These are phyloP conservation scores for Brassica balearica DNA, from an alignment of 441 rosid species.

Conservation along the genomic window DNA sequence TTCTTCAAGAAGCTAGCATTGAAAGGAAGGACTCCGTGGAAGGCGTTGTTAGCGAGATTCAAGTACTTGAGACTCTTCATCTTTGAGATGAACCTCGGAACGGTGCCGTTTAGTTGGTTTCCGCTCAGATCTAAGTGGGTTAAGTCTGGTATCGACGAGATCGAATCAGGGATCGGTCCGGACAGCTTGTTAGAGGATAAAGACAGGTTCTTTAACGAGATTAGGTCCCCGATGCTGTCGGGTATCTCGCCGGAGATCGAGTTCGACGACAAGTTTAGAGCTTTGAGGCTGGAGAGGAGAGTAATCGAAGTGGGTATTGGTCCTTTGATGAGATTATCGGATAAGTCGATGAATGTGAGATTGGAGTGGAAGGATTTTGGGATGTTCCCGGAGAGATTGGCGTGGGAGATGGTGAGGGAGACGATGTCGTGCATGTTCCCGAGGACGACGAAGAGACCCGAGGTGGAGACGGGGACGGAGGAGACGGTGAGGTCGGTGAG, in stretches of 20 bases:
- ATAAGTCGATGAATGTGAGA: not conserved
- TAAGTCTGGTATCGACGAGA: not conserved
- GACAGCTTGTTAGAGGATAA: constrained; percentile 4
- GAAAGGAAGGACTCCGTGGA: constrained; percentile 4
- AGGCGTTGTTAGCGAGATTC: not conserved
- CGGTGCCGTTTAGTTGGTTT: constrained; percentile 12
- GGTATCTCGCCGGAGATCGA: constrained; percentile 12
- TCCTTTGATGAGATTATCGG: not conserved
- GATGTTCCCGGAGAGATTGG: constrained; percentile 3
- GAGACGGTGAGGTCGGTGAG: constrained; percentile 15
- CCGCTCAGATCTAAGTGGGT: constrained; percentile 3
- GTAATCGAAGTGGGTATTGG: not conserved
- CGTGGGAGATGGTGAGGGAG: not conserved
- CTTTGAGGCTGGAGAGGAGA: not conserved
- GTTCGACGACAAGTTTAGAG: not conserved
- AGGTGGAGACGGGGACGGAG: constrained; percentile 13
- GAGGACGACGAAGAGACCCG: not conserved
- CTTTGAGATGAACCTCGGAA: not conserved
- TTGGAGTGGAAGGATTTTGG: not conserved
- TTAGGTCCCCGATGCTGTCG: not conserved
- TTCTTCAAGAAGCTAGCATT: not conserved
- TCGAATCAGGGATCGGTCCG: not conserved
- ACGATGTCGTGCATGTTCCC: not conserved
- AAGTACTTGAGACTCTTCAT: constrained; percentile 9
- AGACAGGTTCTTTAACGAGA: not conserved